Conservation (phyloP, 176 grass and related monocot genomes). For the Elymus sibiricus region DNA sequence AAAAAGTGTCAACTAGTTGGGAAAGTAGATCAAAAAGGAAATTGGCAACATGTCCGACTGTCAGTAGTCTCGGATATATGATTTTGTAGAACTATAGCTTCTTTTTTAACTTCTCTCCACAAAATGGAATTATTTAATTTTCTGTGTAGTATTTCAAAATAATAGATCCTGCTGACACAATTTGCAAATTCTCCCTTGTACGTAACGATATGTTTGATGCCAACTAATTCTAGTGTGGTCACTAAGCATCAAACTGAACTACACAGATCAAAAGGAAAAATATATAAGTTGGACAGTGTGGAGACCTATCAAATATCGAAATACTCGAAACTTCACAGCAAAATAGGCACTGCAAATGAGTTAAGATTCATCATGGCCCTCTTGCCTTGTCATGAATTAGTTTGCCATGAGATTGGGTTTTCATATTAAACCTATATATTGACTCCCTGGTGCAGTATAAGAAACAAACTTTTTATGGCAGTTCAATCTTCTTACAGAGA, state of each 20-base stretch:
- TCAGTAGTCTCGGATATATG: background rate
- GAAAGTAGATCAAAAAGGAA: background rate
- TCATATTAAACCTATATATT: background rate
- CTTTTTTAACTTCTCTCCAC: background rate
- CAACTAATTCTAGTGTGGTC: background rate
- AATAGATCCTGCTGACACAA: background rate
- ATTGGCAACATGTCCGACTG: background rate
- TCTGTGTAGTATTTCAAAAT: background rate
- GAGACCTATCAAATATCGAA: constrained; percentile 1
- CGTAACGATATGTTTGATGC: background rate
- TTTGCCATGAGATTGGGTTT: constrained; percentile 2
- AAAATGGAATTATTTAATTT: background rate
- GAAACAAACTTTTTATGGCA: background rate
- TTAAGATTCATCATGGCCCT: background rate
- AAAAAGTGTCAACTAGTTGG: constrained; percentile 22
- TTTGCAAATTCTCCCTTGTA: background rate
- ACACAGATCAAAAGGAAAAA: background rate
- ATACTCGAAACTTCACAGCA: background rate
- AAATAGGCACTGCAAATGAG: background rate
- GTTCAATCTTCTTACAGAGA: constrained; percentile 18
- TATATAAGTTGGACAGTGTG: background rate
- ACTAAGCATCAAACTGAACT: background rate
- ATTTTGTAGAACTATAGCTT: constrained; percentile 8
- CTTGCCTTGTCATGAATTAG: background rate
- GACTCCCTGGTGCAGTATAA: background rate